phyloP scores from a whole-genome alignment of 1,284 basidiomycete genomes.

The Leccinum fuscescens region DNA sequence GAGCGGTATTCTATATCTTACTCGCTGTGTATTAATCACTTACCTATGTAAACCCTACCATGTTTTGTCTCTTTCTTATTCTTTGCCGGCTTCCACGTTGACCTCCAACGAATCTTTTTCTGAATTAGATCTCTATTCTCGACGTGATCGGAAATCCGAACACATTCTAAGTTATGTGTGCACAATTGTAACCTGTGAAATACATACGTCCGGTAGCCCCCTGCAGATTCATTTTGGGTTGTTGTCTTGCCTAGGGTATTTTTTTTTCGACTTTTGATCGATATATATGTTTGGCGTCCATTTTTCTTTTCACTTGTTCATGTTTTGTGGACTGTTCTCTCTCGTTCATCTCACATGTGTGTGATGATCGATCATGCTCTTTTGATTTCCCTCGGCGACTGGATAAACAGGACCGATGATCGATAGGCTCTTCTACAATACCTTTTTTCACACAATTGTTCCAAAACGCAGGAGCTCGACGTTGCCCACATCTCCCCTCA shows the following conservation, averaged over 20 bases:
- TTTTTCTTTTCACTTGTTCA: background rate
- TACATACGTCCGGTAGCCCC: background rate
- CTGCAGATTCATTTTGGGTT: background rate
- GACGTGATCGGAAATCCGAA: conserved; percentile 3
- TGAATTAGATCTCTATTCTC: conserved; percentile 5
- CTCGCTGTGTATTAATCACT: conserved; percentile 25
- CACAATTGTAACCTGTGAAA: background rate
- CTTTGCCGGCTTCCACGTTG: background rate
- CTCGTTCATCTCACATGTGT: background rate
- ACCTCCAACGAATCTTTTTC: background rate
- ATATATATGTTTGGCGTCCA: background rate
- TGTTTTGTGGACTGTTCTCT: background rate
- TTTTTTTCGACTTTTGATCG: background rate
- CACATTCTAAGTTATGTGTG: background rate
- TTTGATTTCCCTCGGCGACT: background rate
- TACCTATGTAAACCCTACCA: conserved; percentile 19
- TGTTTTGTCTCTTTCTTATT: background rate
- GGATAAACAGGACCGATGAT: background rate
- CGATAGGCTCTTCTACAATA: background rate
- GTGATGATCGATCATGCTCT: background rate
- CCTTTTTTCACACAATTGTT: background rate
- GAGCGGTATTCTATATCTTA: conserved; percentile 26
- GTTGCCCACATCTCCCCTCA: background rate
- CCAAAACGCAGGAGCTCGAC: background rate
- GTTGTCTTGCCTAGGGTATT: background rate